Base-by-base conservation (phyloP, 192 early-diverging fungal species). In the Pilobolus umbonatus region DNA sequence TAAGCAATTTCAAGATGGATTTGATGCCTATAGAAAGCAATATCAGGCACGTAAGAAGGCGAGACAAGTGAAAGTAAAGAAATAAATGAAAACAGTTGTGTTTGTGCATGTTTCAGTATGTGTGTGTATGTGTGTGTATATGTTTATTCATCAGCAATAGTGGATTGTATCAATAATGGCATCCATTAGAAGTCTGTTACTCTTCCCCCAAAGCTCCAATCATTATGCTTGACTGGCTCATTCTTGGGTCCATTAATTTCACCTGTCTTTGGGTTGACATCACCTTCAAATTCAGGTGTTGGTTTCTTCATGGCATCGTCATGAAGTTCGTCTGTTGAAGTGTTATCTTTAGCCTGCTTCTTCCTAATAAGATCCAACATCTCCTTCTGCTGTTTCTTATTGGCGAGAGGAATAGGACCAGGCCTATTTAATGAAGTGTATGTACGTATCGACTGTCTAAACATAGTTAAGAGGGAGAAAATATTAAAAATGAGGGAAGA, bases 171-270 rank as follows among this genome's bases (percentile, higher is more conserved):
- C 21, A 17, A 17, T 17, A 43, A 43, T 17, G 21, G 10, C 40
- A 43, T 43, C 40, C n/a, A 25, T 45, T 67, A 83, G 73, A 83
- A 83, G 35, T 83, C 80, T n/a, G 80, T 83, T 8, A 83, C 80
- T 56, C 76, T 58, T 22, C 78, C 74, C n/a, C 79, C 77, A 70
- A 76, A 83, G 34, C 78, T 80, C 91, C 91, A 93, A 64, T 93
- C 91, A 12, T 86, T 86, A 66, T 88, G 90, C 22, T 82, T 81
- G 14, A 90, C 81, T 9, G 91, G 91, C 47, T 93, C 89, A 19
- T 87, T 80, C 61, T 85, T 91, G 5, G 91, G 91, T 2, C 90
- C 90, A 28, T 83, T 82, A 24, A 88, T 66, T 66, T 92, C 88
- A 12, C 87, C 87, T 35, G 91, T 93, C 2, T 62, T 55, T 6